Evolutionary conservation across 2,329 filamentous ascomycete genomes (phyloP), one percentile per base, ranked within the genome.

Genomic region (Diaporthe batatas): DNA sequence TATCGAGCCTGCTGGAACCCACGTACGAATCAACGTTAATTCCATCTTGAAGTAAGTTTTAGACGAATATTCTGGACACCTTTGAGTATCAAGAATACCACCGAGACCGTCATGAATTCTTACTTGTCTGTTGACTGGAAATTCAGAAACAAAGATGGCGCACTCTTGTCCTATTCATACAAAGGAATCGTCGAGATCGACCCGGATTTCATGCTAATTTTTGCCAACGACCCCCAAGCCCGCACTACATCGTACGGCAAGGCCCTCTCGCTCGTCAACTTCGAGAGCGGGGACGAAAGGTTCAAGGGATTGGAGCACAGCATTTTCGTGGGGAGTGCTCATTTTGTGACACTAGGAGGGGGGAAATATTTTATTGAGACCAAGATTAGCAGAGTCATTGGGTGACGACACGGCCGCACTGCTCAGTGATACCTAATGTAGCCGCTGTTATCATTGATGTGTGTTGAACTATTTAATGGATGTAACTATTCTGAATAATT

Each of bases 371-470:
- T n/a, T 21, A 21, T 67, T 2, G 44, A 67, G 23, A 67, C 62
- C 18, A 67, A 67, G 29, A 67, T 67, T 12, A 67, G 62, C 29
- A 67, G 44, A n/a, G 25, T 67, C 21, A 3, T 67, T 16, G 62
- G 62, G 18, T 67, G n/a, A 65, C 4, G 42, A 21, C 16, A 18
- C 34, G 11, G 34, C 1, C 10, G 34, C 6, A 36, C 34, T 36
- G n/a, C n/a, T n/a, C n/a, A n/a, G n/a, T n/a, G 10, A 29, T 5
- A 29, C 10, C 11, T 2, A 36, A 2, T 36, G 11, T 11, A 36
- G 34, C 34, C 10, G 34, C 2, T 2, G 11, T 36, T 11, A 36
- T n/a, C n/a, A n/a, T n/a, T n/a, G n/a, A n/a, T 11, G 10, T 11
- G 34, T 2, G 10, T 10, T 11, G 34, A 36, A 36, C 6, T 11